These are phyloP conservation scores for Colletotrichum scovillei DNA, from an alignment of 2,329 filamentous ascomycete genomes.

Conservation along the genomic window DNA sequence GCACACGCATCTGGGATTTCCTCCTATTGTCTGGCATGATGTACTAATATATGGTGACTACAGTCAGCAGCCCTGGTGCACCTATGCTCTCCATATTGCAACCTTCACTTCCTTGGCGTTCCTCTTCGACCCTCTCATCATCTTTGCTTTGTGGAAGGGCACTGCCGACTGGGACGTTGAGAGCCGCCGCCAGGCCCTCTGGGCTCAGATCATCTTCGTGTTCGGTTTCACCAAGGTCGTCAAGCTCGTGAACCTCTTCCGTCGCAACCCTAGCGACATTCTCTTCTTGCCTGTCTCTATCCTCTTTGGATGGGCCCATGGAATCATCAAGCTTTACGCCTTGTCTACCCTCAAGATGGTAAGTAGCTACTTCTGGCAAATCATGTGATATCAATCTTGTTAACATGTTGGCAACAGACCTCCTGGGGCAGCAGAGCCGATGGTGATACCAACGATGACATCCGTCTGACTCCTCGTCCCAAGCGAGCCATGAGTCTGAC, in stretches of 20 bases:
- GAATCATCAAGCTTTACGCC: constrained; percentile 91
- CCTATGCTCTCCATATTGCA: constrained; percentile 91
- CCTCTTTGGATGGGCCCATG: constrained; percentile 92
- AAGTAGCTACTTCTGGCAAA: constrained; percentile 51
- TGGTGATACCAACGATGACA: constrained; percentile 84
- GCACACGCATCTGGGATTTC: background rate
- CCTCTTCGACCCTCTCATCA: constrained; percentile 78
- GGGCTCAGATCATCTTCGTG: constrained; percentile 78
- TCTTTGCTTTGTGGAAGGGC: constrained; percentile 76
- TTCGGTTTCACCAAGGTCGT: constrained; percentile 87
- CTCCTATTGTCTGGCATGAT: constrained; percentile 2
- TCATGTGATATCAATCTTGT: background rate
- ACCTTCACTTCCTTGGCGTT: constrained; percentile 92
- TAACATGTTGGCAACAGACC: constrained; percentile 67
- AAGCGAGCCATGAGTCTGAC: constrained; percentile 54
- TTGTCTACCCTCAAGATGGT: constrained; percentile 86
- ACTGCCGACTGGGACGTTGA: constrained; percentile 69
- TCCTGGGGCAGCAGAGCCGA: constrained; percentile 96
- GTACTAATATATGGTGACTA: constrained; percentile 40
- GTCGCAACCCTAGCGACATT: constrained; percentile 84
- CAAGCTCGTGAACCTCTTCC: constrained; percentile 89
- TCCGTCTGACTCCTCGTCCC: constrained; percentile 69
- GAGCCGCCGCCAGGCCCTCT: constrained; percentile 66
- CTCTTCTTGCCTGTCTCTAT: constrained; percentile 86
- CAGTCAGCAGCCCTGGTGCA: constrained; percentile 92